phyloP scores from a whole-genome alignment of 2,329 filamentous ascomycete species.

The Aspergillus sergii region DNA sequence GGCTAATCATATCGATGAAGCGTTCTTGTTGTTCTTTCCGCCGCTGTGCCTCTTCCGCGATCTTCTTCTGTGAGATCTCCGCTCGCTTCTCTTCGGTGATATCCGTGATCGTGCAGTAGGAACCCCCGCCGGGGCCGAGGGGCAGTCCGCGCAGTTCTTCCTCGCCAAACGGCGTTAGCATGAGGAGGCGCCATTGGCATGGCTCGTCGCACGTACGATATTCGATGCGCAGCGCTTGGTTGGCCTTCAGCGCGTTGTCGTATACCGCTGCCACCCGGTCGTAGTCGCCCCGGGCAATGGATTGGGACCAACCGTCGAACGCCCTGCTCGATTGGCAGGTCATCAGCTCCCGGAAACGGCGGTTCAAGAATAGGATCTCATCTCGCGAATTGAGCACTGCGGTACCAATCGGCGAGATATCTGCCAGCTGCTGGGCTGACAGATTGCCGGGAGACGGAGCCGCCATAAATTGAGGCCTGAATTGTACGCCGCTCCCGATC shows the following conservation, averaged over 20 bases:
- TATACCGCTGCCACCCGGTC: constrained; percentile 18
- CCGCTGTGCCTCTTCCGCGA: constrained; percentile 79
- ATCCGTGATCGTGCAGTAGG: constrained; percentile 65
- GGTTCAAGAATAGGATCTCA: constrained; percentile 23
- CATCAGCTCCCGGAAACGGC: constrained; percentile 23
- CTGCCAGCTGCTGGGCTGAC: constrained; percentile 30
- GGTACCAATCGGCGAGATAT: constrained; percentile 27
- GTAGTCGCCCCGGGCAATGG: constrained; percentile 25
- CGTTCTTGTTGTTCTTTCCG: constrained; percentile 79
- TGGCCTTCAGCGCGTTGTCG: not conserved
- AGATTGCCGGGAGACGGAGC: not conserved
- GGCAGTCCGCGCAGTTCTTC: constrained; percentile 16
- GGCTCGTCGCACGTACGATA: constrained; percentile 22
- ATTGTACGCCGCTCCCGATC: not conserved
- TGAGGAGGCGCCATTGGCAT: constrained; percentile 24
- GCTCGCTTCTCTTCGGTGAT: constrained; percentile 86
- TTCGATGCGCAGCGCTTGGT: constrained; percentile 23
- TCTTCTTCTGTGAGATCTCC: constrained; percentile 75
- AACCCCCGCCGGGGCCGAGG: constrained; percentile 12
- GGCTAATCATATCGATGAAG: constrained; percentile 73
- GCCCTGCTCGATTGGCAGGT: constrained; percentile 6
- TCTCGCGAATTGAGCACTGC: constrained; percentile 25
- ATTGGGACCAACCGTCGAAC: constrained; percentile 19
- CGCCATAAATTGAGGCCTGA: not conserved
- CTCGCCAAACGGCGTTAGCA: constrained; percentile 17